A percentile compares a stretch with the other conserved stretches of the same genome.
Evolutionary conservation across 768 basidiomycete species (phyloP).

Genomic region (Suillus occidentalis): DNA sequence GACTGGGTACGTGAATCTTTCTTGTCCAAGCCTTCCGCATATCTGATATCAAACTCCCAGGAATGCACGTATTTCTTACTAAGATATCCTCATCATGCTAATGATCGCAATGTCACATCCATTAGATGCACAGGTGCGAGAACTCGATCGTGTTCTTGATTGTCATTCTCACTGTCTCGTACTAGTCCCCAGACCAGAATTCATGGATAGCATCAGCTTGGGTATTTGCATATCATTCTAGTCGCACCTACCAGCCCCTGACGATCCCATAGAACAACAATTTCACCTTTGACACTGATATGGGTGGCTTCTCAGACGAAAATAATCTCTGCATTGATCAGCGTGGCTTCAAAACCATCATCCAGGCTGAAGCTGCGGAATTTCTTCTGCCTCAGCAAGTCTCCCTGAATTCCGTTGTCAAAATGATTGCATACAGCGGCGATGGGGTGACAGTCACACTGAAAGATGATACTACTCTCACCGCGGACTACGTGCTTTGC

Average conservation of each 20-base stretch:
- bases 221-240: constrained; percentile 36
- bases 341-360: constrained; percentile 58
- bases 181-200: constrained; percentile 61
- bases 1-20: constrained; percentile 30
- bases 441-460: constrained; percentile 49
- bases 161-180: constrained; percentile 35
- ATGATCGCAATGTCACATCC: neutral
- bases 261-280: constrained; percentile 54
- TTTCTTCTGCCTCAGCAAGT: constrained; percentile 52
- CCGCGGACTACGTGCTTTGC: constrained; percentile 58
- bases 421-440: constrained; percentile 44
- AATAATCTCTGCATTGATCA: constrained; percentile 59
- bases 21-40: neutral
- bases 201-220: constrained; percentile 65
- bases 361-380: constrained; percentile 54
- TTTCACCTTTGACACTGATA: constrained; percentile 50
- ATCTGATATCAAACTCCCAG: constrained; percentile 17
- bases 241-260: constrained; percentile 6
- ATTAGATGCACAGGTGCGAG: constrained; percentile 30
- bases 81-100: constrained; percentile 7
- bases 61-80: constrained; percentile 26
- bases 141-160: neutral
- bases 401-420: constrained; percentile 51
- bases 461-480: constrained; percentile 41
- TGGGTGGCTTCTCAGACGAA: constrained; percentile 57